Evolutionary conservation across 2,329 filamentous ascomycete genomes (phyloP).

Genomic region (Amesomyces nigricolor): DNA sequence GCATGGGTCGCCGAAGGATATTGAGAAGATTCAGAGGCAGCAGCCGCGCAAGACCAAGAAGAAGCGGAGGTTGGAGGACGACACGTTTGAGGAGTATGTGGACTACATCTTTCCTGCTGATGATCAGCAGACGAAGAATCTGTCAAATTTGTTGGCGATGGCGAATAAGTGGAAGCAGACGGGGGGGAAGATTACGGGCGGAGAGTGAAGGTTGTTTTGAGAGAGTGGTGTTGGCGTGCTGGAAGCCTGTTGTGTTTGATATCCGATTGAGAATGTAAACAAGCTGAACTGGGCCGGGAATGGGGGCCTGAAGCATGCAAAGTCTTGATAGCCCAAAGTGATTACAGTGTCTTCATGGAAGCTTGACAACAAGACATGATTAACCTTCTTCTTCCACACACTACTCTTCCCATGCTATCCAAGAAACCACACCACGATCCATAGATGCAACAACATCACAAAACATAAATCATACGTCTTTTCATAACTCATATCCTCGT

Average conservation of each 20-base stretch:
- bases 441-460: constrained; percentile 4
- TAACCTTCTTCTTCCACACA: too few species aligned
- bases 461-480: constrained; percentile 9
- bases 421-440: not conserved
- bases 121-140: constrained; percentile 75
- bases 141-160: constrained; percentile 78
- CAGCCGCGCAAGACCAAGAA: constrained; percentile 94
- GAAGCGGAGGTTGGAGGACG: constrained; percentile 84
- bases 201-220: constrained; percentile 13
- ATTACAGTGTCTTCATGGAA: too few species aligned
- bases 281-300: too few species aligned
- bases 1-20: constrained; percentile 69
- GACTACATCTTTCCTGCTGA: constrained; percentile 97
- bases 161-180: constrained; percentile 83
- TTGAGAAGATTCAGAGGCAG: constrained; percentile 80
- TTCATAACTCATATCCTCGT: constrained; percentile 11
- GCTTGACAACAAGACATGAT: too few species aligned
- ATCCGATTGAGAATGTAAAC: not conserved
- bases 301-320: too few species aligned
- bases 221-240: not conserved
- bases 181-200: constrained; percentile 33
- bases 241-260: not conserved
- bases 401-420: too few species aligned
- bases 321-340: not conserved
- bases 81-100: constrained; percentile 91